These are phyloP conservation scores for Patellifolia procumbens DNA, from an alignment of 179 eudicot species.

Conservation along the genomic window DNA sequence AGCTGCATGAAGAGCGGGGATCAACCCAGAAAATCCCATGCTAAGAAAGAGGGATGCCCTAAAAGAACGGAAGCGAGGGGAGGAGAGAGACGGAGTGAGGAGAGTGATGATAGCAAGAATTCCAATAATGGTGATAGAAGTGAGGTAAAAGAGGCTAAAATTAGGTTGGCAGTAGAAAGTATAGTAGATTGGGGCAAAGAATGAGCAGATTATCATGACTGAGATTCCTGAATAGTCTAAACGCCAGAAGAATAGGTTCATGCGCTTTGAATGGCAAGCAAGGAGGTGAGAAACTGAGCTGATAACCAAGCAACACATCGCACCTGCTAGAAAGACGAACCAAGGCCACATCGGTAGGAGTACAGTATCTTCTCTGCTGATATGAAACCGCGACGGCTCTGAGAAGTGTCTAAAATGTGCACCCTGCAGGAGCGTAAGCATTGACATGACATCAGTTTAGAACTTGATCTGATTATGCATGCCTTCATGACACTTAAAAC, in stretches of 20 bases:
- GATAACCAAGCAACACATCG: conserved; percentile 76
- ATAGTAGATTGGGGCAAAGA: conserved; percentile 80
- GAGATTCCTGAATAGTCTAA: conserved; percentile 90
- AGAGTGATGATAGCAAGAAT: conserved; percentile 59
- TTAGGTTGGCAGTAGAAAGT: conserved; percentile 60
- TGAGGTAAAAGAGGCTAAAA: conserved; percentile 57
- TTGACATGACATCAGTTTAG: conserved; percentile 4
- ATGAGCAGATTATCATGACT: conserved; percentile 85
- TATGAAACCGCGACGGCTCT: conserved; percentile 25
- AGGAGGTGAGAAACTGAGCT: conserved; percentile 86
- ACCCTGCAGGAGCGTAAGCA: conserved; percentile 39
- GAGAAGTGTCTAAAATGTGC: conserved; percentile 18
- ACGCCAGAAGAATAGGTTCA: conserved; percentile 82
- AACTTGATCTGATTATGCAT: neutral
- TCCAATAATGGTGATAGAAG: conserved; percentile 58
- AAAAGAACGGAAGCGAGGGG: conserved; percentile 57
- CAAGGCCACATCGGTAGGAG: conserved; percentile 79
- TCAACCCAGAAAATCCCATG: conserved; percentile 84
- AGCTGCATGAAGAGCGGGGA: conserved; percentile 76
- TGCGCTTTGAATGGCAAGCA: conserved; percentile 73
- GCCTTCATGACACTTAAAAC: neutral
- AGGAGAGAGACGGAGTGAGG: conserved; percentile 63
- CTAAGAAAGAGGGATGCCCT: conserved; percentile 67
- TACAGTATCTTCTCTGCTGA: conserved; percentile 12
- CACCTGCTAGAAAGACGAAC: conserved; percentile 76